phyloP scores from a whole-genome alignment of 441 rosid species.

The Omphalea diandra region DNA sequence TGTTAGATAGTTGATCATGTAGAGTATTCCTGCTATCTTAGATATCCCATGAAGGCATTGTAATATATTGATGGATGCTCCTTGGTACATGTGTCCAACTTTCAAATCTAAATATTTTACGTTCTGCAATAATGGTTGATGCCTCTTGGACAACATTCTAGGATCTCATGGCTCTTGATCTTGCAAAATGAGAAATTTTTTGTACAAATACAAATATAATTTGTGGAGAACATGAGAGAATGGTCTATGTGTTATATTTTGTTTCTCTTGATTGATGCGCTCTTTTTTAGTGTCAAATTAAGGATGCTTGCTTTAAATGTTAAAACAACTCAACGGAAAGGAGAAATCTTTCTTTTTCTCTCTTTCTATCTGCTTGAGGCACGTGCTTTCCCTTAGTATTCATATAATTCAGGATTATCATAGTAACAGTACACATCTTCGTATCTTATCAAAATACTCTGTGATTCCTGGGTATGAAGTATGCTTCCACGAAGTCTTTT shows the following conservation, averaged over 20 bases:
- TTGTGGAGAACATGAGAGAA: neutral
- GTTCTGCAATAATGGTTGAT: neutral
- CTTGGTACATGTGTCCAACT: neutral
- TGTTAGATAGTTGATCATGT: neutral
- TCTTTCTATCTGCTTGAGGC: neutral
- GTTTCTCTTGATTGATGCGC: neutral
- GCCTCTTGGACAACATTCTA: neutral
- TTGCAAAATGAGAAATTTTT: neutral
- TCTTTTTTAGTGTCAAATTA: neutral
- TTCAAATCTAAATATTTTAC: neutral
- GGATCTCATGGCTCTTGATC: neutral
- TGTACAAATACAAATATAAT: neutral
- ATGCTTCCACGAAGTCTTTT: neutral
- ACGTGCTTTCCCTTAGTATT: neutral
- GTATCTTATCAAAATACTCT: neutral
- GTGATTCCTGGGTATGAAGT: neutral
- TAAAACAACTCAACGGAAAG: neutral
- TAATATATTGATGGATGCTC: neutral
- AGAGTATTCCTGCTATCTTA: neutral
- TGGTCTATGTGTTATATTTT: neutral
- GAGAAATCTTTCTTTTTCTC: neutral
- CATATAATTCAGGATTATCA: neutral
- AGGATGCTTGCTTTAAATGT: neutral
- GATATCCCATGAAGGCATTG: neutral
- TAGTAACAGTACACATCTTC: neutral